A percentile compares a stretch with the other conserved stretches of the same genome.
Conservation (phyloP, 768 basidiomycete genomes). For the Tubosaeta sp. region DNA sequence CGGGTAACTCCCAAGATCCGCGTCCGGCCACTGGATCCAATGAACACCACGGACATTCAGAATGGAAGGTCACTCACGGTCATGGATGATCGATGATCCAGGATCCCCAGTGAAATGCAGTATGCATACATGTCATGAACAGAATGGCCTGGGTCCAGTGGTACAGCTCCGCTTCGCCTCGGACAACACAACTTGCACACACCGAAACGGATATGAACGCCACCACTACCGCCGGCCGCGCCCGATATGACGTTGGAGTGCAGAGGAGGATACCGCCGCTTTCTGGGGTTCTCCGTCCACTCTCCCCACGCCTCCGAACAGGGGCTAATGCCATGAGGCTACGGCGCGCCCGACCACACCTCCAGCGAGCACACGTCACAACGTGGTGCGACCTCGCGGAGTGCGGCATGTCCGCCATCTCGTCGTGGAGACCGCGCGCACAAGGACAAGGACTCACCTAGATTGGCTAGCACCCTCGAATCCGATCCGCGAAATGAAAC, state of each 20-base stretch:
- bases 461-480: conserved; percentile 23
- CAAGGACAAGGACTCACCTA: conserved; percentile 7
- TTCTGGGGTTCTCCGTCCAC: conserved; percentile 2
- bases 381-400: too few species aligned
- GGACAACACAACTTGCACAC: conserved; percentile 12
- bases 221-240: conserved; percentile 1
- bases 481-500: conserved; percentile 23
- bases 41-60: neutral
- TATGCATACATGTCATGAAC: neutral
- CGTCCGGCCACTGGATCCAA: neutral
- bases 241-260: neutral
- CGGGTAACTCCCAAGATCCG: neutral
- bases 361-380: neutral
- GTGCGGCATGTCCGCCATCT: too few species aligned
- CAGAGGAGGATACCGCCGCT: neutral
- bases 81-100: neutral
- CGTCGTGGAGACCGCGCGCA: neutral
- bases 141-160: conserved; percentile 3
- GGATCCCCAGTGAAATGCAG: neutral
- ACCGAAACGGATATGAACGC: conserved; percentile 10
- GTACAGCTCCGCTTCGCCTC: conserved; percentile 14
- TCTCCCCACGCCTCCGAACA: neutral
- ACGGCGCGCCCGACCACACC: conserved; percentile 10
- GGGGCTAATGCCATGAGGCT: conserved; percentile 18
- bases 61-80: neutral